Conservation (phyloP, 2,329 filamentous ascomycete species). For the Pseudogymnoascus sp. region DNA sequence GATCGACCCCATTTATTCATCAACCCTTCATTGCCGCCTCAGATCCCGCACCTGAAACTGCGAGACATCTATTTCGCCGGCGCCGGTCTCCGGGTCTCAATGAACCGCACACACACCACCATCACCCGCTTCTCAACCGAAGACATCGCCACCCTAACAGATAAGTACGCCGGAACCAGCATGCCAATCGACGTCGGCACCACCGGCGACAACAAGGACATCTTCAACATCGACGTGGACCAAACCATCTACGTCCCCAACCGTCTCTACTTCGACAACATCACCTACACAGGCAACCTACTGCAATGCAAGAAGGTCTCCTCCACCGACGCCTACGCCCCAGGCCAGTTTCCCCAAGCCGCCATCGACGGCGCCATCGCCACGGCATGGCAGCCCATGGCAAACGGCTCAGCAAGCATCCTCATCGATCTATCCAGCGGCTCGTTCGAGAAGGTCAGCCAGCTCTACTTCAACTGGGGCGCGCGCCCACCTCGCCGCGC, state of each 20-base stretch:
- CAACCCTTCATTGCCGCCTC: conserved; percentile 50
- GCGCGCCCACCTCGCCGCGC: conserved; percentile 45
- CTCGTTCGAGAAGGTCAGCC: conserved; percentile 34
- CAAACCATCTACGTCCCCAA: conserved; percentile 48
- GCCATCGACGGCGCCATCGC: conserved; percentile 58
- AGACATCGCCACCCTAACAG: conserved; percentile 36
- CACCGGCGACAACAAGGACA: conserved; percentile 30
- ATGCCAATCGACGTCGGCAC: conserved; percentile 52
- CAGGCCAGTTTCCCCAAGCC: conserved; percentile 61
- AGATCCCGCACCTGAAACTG: conserved; percentile 51
- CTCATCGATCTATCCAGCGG: conserved; percentile 41
- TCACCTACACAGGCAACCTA: conserved; percentile 51
- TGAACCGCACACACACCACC: conserved; percentile 57
- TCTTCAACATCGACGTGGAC: conserved; percentile 39
- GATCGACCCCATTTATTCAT: conserved; percentile 51
- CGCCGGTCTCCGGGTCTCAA: conserved; percentile 50
- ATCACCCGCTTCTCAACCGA: conserved; percentile 42
- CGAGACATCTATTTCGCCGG: conserved; percentile 60
- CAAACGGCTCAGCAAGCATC: conserved; percentile 43
- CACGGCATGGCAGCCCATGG: conserved; percentile 58
- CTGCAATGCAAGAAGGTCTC: conserved; percentile 52
- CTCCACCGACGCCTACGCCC: conserved; percentile 39
- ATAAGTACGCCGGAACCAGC: conserved; percentile 45
- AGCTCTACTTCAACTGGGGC: conserved; percentile 53
- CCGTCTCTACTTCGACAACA: conserved; percentile 43